A percentile compares a stretch with the other conserved stretches of the same genome.
Conservation (phyloP, 768 basidiomycete genomes). For the Lyophyllum decastes region DNA sequence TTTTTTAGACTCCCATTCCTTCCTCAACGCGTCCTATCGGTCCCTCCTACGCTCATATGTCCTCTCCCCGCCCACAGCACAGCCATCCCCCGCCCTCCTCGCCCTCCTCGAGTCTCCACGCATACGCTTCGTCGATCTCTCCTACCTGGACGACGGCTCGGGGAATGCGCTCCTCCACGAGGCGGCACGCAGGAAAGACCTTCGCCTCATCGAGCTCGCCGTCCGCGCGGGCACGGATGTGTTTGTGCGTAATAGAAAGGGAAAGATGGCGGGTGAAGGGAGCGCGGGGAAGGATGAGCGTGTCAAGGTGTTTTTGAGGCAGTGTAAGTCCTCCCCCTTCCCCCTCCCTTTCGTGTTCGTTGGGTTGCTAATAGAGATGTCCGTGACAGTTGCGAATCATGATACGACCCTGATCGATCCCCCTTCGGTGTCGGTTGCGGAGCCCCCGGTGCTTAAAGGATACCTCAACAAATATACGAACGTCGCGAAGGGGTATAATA, state of each 20-base stretch:
- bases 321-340: slow-evolving; percentile 53
- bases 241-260: slow-evolving; percentile 77
- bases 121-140: slow-evolving; percentile 70
- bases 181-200: slow-evolving; percentile 78
- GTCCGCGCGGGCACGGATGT: slow-evolving; percentile 88
- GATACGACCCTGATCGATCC: slow-evolving; percentile 68
- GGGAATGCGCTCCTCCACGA: slow-evolving; percentile 86
- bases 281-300: slow-evolving; percentile 78
- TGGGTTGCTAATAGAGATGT: neutral
- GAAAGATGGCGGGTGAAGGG: slow-evolving; percentile 62
- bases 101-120: slow-evolving; percentile 71
- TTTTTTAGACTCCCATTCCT: slow-evolving; percentile 61
- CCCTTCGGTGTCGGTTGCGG: slow-evolving; percentile 28
- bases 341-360: neutral
- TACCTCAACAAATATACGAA: slow-evolving; percentile 93
- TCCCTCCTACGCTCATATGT: slow-evolving; percentile 75
- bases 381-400: slow-evolving; percentile 69
- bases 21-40: slow-evolving; percentile 73
- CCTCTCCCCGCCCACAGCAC: slow-evolving; percentile 47
- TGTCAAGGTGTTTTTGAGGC: slow-evolving; percentile 79
- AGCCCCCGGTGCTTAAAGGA: slow-evolving; percentile 67
- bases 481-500: slow-evolving; percentile 86
- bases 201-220: slow-evolving; percentile 80
- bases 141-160: slow-evolving; percentile 75
- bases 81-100: slow-evolving; percentile 47